A percentile compares a stretch with the other conserved stretches of the same genome.
phyloP scores from a whole-genome alignment of 306 rosid genomes.

The Sechiopsis laciniata region DNA sequence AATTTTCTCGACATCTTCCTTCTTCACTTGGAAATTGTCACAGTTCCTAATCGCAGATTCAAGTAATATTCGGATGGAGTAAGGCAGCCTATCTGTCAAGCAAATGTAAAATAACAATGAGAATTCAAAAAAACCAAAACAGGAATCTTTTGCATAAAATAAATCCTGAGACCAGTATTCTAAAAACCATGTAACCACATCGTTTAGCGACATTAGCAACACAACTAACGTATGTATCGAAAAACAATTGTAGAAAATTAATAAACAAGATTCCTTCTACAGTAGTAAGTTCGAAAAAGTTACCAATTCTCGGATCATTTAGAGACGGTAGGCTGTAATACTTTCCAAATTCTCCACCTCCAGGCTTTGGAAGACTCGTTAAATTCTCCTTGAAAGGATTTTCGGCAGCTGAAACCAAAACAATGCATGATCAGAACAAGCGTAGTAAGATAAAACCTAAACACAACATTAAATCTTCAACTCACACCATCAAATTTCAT shows the following conservation, averaged over 20 bases:
- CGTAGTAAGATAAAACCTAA: too few relatives aligned
- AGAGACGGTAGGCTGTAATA: slow-evolving; percentile 88
- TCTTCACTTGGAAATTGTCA: slow-evolving; percentile 79
- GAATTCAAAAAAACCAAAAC: slow-evolving; percentile 15
- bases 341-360: slow-evolving; percentile 95
- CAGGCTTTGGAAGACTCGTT: slow-evolving; percentile 84
- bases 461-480: neutral
- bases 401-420: slow-evolving; percentile 52
- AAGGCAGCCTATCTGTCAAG: slow-evolving; percentile 63
- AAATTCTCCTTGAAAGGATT: slow-evolving; percentile 80
- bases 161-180: neutral
- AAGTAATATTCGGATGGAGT: slow-evolving; percentile 64
- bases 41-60: slow-evolving; percentile 84
- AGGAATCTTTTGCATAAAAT: neutral
- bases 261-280: neutral
- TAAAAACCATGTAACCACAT: neutral
- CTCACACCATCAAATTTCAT: neutral
- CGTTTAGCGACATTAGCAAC: neutral
- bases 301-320: slow-evolving; percentile 92
- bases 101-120: slow-evolving; percentile 20
- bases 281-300: neutral
- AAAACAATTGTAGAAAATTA: neutral
- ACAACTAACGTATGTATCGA: too few relatives aligned
- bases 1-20: slow-evolving; percentile 91
- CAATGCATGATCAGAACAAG: slow-evolving; percentile 16